Conservation (phyloP, 1,139 yeast genomes). For the Candida pseudocylindracea region DNA sequence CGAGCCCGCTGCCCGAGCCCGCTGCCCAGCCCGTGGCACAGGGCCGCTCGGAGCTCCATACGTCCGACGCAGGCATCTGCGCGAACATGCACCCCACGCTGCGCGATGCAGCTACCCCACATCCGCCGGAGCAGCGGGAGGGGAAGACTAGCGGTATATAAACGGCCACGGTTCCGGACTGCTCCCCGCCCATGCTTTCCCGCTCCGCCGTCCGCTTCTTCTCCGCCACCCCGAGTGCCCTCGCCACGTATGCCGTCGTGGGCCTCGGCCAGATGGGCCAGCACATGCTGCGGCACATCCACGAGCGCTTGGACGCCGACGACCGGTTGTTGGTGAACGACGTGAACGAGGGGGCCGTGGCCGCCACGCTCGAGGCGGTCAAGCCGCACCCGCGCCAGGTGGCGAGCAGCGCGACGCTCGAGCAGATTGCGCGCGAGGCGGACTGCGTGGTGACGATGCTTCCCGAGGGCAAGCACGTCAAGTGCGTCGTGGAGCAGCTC, state of each 20-base stretch:
- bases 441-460: conserved; percentile 31
- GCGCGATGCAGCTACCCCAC: too few relatives aligned
- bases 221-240: conserved; percentile 11
- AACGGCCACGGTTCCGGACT: too few relatives aligned
- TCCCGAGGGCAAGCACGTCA: conserved; percentile 35
- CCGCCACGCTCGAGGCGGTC: conserved; percentile 10
- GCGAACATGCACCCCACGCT: too few relatives aligned
- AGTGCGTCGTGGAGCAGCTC: conserved; percentile 18
- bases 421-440: conserved; percentile 9
- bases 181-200: too few relatives aligned
- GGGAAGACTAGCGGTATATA: too few relatives aligned
- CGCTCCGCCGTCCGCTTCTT: conserved; percentile 3
- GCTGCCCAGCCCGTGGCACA: too few relatives aligned
- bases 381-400: conserved; percentile 8
- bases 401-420: conserved; percentile 7
- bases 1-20: too few relatives aligned
- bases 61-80: too few relatives aligned
- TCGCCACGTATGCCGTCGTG: conserved; percentile 33
- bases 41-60: too few relatives aligned
- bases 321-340: conserved; percentile 25
- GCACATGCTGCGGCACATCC: conserved; percentile 34
- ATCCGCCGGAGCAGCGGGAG: too few relatives aligned
- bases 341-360: conserved; percentile 12
- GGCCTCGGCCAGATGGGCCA: conserved; percentile 43
- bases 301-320: conserved; percentile 14